Percentiles rank a stretch among this genome's conserved stretches.
Conservation (phyloP, 1,139 yeast genomes). For the Debaryomyces sp. region DNA sequence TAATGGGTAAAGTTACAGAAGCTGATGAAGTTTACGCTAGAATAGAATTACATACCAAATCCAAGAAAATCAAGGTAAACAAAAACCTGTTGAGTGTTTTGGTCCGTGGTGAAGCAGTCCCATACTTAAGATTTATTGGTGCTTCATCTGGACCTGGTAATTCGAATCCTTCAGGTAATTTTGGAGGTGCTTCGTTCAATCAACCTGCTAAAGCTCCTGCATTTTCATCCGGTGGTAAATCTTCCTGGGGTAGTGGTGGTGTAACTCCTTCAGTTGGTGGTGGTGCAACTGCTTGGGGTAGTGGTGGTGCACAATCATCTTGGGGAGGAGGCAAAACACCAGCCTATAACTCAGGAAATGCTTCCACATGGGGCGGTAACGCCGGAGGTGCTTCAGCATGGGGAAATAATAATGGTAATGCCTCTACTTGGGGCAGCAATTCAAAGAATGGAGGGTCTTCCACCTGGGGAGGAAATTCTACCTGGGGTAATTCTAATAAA, state of each 20-base stretch:
- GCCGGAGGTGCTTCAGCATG: slow-evolving; percentile 26
- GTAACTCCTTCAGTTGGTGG: slow-evolving; percentile 33
- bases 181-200: slow-evolving; percentile 13
- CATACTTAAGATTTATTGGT: slow-evolving; percentile 79
- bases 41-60: slow-evolving; percentile 90
- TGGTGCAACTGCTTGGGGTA: slow-evolving; percentile 33
- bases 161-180: slow-evolving; percentile 2
- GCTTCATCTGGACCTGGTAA: slow-evolving; percentile 31
- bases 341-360: slow-evolving; percentile 25
- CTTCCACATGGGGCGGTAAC: slow-evolving; percentile 33
- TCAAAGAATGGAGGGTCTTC: slow-evolving; percentile 31
- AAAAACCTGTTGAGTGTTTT: slow-evolving; percentile 76
- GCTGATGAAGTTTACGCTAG: slow-evolving; percentile 91
- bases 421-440: slow-evolving; percentile 51
- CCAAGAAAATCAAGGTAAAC: slow-evolving; percentile 82
- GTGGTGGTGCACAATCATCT: slow-evolving; percentile 33
- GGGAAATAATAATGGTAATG: slow-evolving; percentile 35
- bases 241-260: slow-evolving; percentile 44
- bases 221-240: slow-evolving; percentile 43
- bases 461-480: slow-evolving; percentile 42
- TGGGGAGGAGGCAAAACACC: slow-evolving; percentile 43
- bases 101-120: slow-evolving; percentile 65
- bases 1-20: slow-evolving; percentile 91
- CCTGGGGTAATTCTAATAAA: slow-evolving; percentile 31
- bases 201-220: slow-evolving; percentile 43